These are phyloP conservation scores for Solanum verrucosum DNA, from an alignment of 257 asterid genomes.

Conservation along the genomic window DNA sequence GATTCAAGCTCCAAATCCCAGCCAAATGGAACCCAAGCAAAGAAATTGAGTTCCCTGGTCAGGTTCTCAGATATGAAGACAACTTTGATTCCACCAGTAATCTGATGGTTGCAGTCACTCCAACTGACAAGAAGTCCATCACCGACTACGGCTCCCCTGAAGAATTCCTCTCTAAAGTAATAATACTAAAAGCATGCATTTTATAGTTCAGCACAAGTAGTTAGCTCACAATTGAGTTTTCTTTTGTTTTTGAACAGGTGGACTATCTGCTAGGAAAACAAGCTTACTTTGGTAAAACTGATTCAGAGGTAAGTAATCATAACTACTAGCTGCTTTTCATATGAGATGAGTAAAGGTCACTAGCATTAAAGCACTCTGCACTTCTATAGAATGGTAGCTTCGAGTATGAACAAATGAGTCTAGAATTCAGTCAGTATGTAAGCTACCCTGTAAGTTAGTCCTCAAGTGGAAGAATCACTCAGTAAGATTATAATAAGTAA, in stretches of 20 bases:
- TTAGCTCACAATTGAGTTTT: not conserved
- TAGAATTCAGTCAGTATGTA: not conserved
- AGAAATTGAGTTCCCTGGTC: constrained; percentile 66
- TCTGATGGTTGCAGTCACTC: constrained; percentile 44
- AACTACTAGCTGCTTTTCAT: not conserved
- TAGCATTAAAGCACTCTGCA: not conserved
- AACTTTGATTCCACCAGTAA: constrained; percentile 67
- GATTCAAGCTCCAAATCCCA: constrained; percentile 53
- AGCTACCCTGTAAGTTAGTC: not conserved
- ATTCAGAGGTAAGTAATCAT: constrained; percentile 56
- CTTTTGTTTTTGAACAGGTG: constrained; percentile 37
- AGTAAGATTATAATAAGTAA: not conserved
- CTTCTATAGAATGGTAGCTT: not conserved
- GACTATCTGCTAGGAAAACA: constrained; percentile 84
- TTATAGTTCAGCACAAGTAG: not conserved
- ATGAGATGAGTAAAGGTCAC: not conserved
- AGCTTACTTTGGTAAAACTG: constrained; percentile 76
- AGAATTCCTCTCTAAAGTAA: constrained; percentile 57
- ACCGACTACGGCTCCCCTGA: constrained; percentile 70
- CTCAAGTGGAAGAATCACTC: not conserved
- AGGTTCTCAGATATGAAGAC: constrained; percentile 75
- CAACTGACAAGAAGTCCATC: constrained; percentile 75
- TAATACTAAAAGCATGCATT: not conserved
- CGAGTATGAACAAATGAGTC: not conserved
- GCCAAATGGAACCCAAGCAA: constrained; percentile 79